Conservation (phyloP, 257 asterid species). For the Lavandula angustifolia region DNA sequence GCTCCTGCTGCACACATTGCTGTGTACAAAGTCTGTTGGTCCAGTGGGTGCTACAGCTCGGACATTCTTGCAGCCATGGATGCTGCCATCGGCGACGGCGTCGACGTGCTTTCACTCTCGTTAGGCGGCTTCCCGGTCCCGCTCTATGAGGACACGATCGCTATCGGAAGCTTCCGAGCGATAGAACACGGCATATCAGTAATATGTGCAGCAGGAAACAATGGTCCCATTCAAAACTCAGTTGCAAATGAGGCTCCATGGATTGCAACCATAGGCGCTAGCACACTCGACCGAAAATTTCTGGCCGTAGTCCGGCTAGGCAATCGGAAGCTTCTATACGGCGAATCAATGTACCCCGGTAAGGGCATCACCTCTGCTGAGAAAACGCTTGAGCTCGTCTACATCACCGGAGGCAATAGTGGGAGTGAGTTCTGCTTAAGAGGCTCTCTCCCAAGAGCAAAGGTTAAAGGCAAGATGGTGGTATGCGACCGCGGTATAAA, state of each 20-base stretch:
- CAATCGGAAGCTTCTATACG: neutral
- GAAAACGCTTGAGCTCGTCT: no score
- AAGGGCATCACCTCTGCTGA: no score
- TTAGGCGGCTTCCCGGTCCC: neutral
- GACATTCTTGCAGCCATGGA: neutral
- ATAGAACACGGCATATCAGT: neutral
- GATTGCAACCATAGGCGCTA: neutral
- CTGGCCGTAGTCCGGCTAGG: neutral
- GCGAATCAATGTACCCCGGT: no score
- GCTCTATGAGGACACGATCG: neutral
- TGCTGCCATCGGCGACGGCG: neutral
- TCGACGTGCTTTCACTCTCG: neutral
- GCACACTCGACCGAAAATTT: neutral
- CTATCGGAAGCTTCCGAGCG: neutral
- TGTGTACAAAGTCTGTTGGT: neutral
- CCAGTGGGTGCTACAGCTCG: neutral
- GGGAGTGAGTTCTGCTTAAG: no score
- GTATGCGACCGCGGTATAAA: neutral
- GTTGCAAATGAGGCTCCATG: neutral
- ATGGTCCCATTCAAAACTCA: neutral
- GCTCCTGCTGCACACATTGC: neutral
- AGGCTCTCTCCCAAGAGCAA: no score
- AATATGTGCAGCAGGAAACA: neutral
- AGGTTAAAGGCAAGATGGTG: neutral
- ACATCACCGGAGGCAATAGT: no score